phyloP scores from a whole-genome alignment of 2,329 filamentous ascomycete genomes.

The Helminthosporium solani region DNA sequence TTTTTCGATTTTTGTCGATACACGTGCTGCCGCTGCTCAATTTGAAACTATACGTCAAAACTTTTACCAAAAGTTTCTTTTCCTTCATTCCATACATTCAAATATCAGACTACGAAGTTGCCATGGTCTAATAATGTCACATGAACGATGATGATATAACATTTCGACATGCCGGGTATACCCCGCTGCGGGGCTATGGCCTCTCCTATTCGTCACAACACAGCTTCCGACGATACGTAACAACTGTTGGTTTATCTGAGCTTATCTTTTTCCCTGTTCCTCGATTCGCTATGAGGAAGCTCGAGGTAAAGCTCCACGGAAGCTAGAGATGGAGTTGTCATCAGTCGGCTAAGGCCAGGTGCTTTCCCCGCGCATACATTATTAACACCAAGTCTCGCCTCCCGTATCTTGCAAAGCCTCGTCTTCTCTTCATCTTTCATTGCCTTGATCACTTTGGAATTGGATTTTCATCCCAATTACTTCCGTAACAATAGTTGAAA shows the following conservation, averaged over 20 bases:
- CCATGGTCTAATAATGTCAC: constrained; percentile 4
- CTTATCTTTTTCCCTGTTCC: constrained; percentile 37
- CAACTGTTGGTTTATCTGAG: constrained; percentile 29
- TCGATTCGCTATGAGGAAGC: constrained; percentile 10
- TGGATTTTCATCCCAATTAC: neutral
- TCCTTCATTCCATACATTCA: neutral
- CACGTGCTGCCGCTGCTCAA: neutral
- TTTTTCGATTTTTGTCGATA: too few species aligned
- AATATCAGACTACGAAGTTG: too few species aligned
- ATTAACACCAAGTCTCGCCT: neutral
- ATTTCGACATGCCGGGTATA: constrained; percentile 17
- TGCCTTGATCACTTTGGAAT: neutral
- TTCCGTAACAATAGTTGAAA: constrained; percentile 20
- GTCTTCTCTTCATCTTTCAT: neutral
- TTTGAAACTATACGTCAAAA: neutral
- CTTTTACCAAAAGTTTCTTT: neutral
- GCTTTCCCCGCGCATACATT: constrained; percentile 15
- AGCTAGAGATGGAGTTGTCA: constrained; percentile 16
- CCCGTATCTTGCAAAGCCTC: neutral
- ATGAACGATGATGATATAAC: constrained; percentile 25
- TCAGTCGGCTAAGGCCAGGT: constrained; percentile 1
- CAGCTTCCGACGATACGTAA: constrained; percentile 35
- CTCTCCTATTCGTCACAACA: constrained; percentile 21
- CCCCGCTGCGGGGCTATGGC: constrained; percentile 38
- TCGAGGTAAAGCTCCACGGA: constrained; percentile 13